Conservation (phyloP, 75 land plant species). For the Picea glauca region DNA sequence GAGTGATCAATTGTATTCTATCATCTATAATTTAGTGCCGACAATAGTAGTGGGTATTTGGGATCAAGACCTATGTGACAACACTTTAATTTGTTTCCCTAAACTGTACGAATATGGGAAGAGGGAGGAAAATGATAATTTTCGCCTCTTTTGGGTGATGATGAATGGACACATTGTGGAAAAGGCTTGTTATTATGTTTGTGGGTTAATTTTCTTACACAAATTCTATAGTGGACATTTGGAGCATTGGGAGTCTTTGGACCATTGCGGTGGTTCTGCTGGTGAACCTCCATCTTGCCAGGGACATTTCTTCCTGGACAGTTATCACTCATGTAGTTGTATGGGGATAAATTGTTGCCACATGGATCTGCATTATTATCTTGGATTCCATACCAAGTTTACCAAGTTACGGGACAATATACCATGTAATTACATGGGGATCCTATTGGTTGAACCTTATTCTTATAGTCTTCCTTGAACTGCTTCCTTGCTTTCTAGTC, state of each 20-base stretch:
- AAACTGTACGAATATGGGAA: conserved; percentile 67
- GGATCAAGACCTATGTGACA: background rate
- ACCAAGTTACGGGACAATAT: conserved; percentile 68
- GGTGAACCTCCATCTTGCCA: conserved; percentile 79
- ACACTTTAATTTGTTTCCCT: conserved; percentile 55
- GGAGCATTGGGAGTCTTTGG: conserved; percentile 83
- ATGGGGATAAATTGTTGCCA: conserved; percentile 58
- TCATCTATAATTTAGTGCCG: conserved; percentile 63
- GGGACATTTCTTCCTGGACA: conserved; percentile 69
- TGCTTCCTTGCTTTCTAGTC: conserved; percentile 72
- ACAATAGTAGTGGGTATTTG: conserved; percentile 37
- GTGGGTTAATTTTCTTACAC: conserved; percentile 46
- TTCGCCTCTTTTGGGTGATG: conserved; percentile 7
- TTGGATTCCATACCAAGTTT: conserved; percentile 57
- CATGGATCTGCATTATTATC: conserved; percentile 53
- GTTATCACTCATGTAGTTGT: conserved; percentile 41
- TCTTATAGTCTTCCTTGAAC: conserved; percentile 46
- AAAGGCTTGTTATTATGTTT: conserved; percentile 79
- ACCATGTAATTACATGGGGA: conserved; percentile 40
- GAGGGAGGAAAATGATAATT: conserved; percentile 69
- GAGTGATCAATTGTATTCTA: conserved; percentile 52
- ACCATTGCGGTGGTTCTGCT: conserved; percentile 72
- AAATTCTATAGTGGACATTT: conserved; percentile 58
- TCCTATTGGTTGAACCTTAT: conserved; percentile 72
- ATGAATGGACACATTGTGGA: conserved; percentile 87